Base-by-base conservation (phyloP, 176 grass and related monocot genomes). In the Oryza meyeriana region DNA sequence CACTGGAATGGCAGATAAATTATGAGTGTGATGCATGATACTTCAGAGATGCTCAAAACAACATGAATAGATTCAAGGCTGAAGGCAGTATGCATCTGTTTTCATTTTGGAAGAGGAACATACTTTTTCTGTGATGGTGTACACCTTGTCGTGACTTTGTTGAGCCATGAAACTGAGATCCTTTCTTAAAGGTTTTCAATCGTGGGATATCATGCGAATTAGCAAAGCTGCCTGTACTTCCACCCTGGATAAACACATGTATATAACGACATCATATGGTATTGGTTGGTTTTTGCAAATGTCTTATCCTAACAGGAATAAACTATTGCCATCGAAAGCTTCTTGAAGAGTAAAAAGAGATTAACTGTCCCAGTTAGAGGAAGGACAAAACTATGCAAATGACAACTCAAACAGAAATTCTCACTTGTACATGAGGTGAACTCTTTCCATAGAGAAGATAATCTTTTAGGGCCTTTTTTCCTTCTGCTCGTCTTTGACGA, bases 391-490 rank as follows among this genome's bases (percentile, higher is more conserved):
- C 25, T 26, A 16, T 75, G 17, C 12, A 73, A 10, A 63, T 75
- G 40, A 74, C 6, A 76, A 42, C 1, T 24, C 9, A 10, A 81
- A 26, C 18, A 86, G 61, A 66, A 68, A 81, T 11, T 4, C 36
- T 50, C 69, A 91, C 89, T 80, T 91, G 83, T 78, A 91, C 29
- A 74, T 84, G 48, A 22, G 72, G 84, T 18, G 88, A 87, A 30
- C 90, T 8, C 82, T 98, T 98, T 84, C 92, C 92, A 69, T 63
- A 80, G 8, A 91, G 84, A 89, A 98, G 90, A 89, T 91, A 93
- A 72, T 94, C 79, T 83, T 98, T 94, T 57, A 98, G 84, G 34
- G 90, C 92, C 75, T 94, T 98, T 65, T 94, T 94, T 64, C 64
- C 83, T 89, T 94, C 92, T 76, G 92, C 95, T 70, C 92, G 87